A percentile compares a stretch with the other conserved stretches of the same genome.
These are phyloP conservation scores for Spirogloea muscicola DNA, from an alignment of 139 green algal genomes.

Conservation along the genomic window DNA sequence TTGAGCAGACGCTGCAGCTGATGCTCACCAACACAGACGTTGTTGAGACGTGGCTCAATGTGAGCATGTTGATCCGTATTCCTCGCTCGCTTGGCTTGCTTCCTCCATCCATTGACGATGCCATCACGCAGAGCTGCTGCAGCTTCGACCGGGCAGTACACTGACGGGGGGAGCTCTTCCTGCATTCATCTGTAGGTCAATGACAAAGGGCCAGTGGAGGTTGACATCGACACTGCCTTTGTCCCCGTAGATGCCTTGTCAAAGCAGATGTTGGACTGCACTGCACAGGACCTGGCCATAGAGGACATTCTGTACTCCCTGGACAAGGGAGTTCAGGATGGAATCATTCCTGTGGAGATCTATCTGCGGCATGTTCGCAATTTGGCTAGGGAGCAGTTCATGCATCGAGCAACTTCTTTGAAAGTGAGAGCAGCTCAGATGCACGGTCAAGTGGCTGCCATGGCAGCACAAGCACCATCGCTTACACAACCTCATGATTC, in stretches of 20 bases:
- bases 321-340: constrained; percentile 56
- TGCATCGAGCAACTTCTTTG: constrained; percentile 31
- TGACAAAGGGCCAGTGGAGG: constrained; percentile 53
- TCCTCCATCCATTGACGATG: too few species aligned
- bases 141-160: too few species aligned
- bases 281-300: constrained; percentile 75
- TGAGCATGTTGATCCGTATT: too few species aligned
- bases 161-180: constrained; percentile 64
- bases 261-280: constrained; percentile 66
- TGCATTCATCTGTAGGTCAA: constrained; percentile 70
- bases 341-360: constrained; percentile 55
- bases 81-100: too few species aligned
- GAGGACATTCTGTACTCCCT: constrained; percentile 80
- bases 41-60: too few species aligned
- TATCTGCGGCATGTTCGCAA: constrained; percentile 36
- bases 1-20: constrained; percentile 64
- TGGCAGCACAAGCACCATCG: constrained; percentile 4
- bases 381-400: constrained; percentile 46
- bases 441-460: constrained; percentile 21
- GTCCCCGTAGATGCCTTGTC: constrained; percentile 59
- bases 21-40: too few species aligned
- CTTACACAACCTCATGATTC: too few species aligned
- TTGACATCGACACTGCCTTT: constrained; percentile 39
- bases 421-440: constrained; percentile 39
- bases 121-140: too few species aligned